Percentiles rank a stretch among this genome's conserved stretches.
Evolutionary conservation across 2,329 filamentous ascomycete species (phyloP).

Genomic region (Paraphoma chrysanthemicola): DNA sequence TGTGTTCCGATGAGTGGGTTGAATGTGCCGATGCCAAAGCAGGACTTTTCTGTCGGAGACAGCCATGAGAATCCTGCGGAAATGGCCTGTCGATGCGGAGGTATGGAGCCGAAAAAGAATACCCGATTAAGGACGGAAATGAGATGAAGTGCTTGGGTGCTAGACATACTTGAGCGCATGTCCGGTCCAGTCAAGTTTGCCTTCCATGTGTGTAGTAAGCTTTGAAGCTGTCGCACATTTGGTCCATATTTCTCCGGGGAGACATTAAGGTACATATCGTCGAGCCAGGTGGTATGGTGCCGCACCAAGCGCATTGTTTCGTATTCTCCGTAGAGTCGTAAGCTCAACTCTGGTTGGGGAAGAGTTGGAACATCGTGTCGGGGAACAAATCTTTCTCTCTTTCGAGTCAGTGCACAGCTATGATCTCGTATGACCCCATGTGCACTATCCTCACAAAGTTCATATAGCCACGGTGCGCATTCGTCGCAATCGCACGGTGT

Average conservation of each 20-base stretch:
- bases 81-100: conserved; percentile 6
- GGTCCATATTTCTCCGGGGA: neutral
- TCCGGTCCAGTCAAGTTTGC: conserved; percentile 10
- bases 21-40: conserved; percentile 17
- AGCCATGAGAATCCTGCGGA: conserved; percentile 17
- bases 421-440: conserved; percentile 13
- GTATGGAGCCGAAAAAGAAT: conserved; percentile 16
- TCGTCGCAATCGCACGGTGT: conserved; percentile 18
- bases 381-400: neutral
- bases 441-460: conserved; percentile 8
- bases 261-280: conserved; percentile 14
- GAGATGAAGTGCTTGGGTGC: conserved; percentile 8
- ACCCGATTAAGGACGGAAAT: conserved; percentile 16
- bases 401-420: neutral
- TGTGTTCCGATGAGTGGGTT: conserved; percentile 21
- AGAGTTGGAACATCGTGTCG: neutral
- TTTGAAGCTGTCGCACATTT: conserved; percentile 9
- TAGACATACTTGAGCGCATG: conserved; percentile 13
- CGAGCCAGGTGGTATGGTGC: conserved; percentile 20
- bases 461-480: conserved; percentile 19
- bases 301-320: conserved; percentile 22
- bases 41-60: conserved; percentile 2
- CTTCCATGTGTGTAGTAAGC: conserved; percentile 13
- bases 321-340: conserved; percentile 19
- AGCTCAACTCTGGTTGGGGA: conserved; percentile 3